Conservation (phyloP, 2,329 filamentous ascomycete genomes). For the Thielaviopsis populi region DNA sequence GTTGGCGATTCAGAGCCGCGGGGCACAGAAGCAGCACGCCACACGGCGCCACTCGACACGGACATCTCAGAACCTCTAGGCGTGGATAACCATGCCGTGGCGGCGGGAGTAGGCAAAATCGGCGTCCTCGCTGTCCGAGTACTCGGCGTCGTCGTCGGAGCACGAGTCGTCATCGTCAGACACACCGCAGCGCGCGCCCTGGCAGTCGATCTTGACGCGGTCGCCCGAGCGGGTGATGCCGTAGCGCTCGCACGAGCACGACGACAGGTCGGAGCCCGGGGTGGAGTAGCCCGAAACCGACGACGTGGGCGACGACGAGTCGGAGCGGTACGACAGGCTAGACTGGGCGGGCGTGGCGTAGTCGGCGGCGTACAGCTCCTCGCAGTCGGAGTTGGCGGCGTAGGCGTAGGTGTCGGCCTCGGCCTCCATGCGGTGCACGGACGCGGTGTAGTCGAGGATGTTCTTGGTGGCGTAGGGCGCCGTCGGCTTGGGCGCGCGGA, state of each 20-base stretch:
- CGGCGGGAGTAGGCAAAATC: slow-evolving; percentile 41
- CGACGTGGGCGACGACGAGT: slow-evolving; percentile 59
- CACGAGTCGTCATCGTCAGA: slow-evolving; percentile 35
- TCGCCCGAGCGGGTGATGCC: slow-evolving; percentile 88
- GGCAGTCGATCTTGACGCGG: slow-evolving; percentile 91
- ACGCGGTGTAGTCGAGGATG: slow-evolving; percentile 59
- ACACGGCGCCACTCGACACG: not conserved
- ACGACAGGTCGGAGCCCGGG: slow-evolving; percentile 57
- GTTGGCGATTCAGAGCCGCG: not conserved
- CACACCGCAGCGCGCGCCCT: slow-evolving; percentile 63
- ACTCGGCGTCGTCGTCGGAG: slow-evolving; percentile 35
- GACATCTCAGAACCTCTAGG: slow-evolving; percentile 9
- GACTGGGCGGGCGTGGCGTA: slow-evolving; percentile 52
- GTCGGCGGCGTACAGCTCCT: slow-evolving; percentile 30
- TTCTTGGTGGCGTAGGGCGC: slow-evolving; percentile 75
- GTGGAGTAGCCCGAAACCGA: slow-evolving; percentile 66
- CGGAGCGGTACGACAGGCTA: slow-evolving; percentile 55
- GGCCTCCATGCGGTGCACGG: slow-evolving; percentile 60
- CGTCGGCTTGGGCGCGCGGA: slow-evolving; percentile 78
- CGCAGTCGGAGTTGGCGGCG: slow-evolving; percentile 35
- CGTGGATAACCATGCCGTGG: slow-evolving; percentile 44
- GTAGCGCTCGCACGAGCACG: slow-evolving; percentile 90
- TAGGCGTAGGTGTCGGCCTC: slow-evolving; percentile 42
- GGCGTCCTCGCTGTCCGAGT: slow-evolving; percentile 27
- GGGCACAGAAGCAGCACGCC: not conserved